Evolutionary conservation across 768 basidiomycete species (phyloP).

Genomic region (Mycena polygramma): DNA sequence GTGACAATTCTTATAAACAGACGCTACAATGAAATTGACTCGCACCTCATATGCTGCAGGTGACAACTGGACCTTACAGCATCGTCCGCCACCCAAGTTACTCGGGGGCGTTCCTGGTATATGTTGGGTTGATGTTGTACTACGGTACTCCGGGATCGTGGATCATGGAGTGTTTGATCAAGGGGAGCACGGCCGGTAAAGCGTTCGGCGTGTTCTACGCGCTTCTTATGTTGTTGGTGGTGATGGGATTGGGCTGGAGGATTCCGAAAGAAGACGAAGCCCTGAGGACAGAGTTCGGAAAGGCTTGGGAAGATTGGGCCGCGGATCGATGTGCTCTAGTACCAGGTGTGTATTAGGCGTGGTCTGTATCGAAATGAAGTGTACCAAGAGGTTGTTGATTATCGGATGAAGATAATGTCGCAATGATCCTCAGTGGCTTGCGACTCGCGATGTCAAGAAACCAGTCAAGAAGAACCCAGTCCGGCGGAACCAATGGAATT

Average conservation of each 20-base stretch:
- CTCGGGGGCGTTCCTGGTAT: constrained; percentile 43
- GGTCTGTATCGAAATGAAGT: not conserved
- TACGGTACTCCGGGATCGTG: constrained; percentile 49
- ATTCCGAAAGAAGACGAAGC: constrained; percentile 49
- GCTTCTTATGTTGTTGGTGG: constrained; percentile 23
- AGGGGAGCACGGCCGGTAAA: constrained; percentile 44
- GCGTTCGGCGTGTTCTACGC: constrained; percentile 28
- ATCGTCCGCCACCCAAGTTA: constrained; percentile 53
- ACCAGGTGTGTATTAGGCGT: constrained; percentile 46
- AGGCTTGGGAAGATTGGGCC: constrained; percentile 50
- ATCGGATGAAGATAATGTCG: too few relatives aligned
- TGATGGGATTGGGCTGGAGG: constrained; percentile 37
- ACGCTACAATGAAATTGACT: too few relatives aligned
- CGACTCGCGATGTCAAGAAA: too few relatives aligned
- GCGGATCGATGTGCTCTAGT: constrained; percentile 44
- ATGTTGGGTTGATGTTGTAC: constrained; percentile 47
- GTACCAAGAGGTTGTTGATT: too few relatives aligned
- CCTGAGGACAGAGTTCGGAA: constrained; percentile 46
- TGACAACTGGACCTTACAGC: constrained; percentile 49
- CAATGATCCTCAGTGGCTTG: too few relatives aligned
- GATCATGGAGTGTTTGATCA: constrained; percentile 47
- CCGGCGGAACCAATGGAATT: too few relatives aligned
- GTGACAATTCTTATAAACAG: not conserved
- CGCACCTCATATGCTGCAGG: not conserved
- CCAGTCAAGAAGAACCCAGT: too few relatives aligned